Evolutionary conservation across 345 rosid genomes (phyloP), one percentile per base, ranked within the genome.

Genomic region (Gynandropsis gynandra): DNA sequence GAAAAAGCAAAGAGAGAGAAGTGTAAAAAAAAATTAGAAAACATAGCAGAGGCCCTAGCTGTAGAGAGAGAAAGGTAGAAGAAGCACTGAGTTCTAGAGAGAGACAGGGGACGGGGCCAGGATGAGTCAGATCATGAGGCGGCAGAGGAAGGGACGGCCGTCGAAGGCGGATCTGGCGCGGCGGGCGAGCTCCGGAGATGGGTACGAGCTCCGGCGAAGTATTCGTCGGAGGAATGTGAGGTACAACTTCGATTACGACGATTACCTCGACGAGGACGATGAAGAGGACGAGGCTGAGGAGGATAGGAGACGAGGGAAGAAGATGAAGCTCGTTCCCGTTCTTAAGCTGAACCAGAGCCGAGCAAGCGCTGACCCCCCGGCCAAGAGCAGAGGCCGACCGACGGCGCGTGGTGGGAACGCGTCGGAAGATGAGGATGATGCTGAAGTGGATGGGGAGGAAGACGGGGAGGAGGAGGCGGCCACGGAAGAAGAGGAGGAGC

Each of bases 61-160:
- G 63, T 68, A 61, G 69, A 54, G 68, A 69, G 78, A 50, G 66
- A 57, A 59, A 67, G 58, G 20, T 33, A 49, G 43, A 16, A 54
- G 52, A 45, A 9, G 50, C 47, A 54, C 64, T 47, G 64, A 63
- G 65, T 50, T 64, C 42, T 35, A 33, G 56, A 49, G 63, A 43
- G 63, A 53, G 50, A 24, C 10, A 36, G 40, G 40, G 13, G 11
- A 54, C 51, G 36, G 47, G 29, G 27, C 39, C 12, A 47, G 65
- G 52, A 89, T 86, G 97, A 82, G 80, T 56, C 95, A 86, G 94
- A 83, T 81, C 88, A 86, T 64, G 73, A 83, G 81, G 76, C 70
- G 86, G 78, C 81, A 81, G 90, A 89, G 73, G 94, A 86, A 83
- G 75, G 97, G 97, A 24, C 79, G 94, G 73, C 95, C 97, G 8